Evolutionary conservation across 148 eudicot species (phyloP), one percentile per base, ranked within the genome.

Genomic region (Fagopyrum esculentum): DNA sequence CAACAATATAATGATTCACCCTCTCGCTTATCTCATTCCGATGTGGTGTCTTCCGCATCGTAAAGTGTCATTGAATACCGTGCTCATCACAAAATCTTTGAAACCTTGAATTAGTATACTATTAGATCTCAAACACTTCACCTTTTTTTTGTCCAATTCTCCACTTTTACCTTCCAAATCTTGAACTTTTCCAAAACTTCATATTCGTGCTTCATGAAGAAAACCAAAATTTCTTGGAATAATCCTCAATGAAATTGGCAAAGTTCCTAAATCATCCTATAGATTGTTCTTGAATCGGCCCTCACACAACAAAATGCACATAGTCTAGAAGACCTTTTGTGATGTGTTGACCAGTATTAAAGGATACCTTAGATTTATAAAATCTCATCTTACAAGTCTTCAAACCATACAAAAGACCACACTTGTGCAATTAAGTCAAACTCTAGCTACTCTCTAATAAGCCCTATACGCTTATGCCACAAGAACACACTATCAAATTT

Each of bases 131-230:
- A 48, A 10, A 48, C 4, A 48, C 51, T 48, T 48, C 51, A 48
- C 51, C 7, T 48, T 48, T 4, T 10, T 48, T 4, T 10, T 48
- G 11, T 26, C 19, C 6, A 7, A 64, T 75, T 75, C 16, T 75
- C 78, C 9, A 75, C 72, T 6, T 64, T 29, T 1, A 13, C 49
- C 22, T 64, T 75, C 78, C 72, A 64, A 29, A 15, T 1, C 15
- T 63, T 64, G 12, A 75, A 75, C 11, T 13, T 75, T 6, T 44
- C 60, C 48, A 44, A 26, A 22, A 75, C 72, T 9, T 75, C 48
- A 3, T 47, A 75, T 35, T 75, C 64, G 54, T 75, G 47, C 13
- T 61, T 75, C 72, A 49, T 45, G 6, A 64, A 75, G 13, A 63
- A 75, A 0, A 75, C 47, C 72, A 54, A 75, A 6, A 75, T 0